Evolutionary conservation across 2,329 filamentous ascomycete species (phyloP), one percentile per base, ranked within the genome.

Genomic region (Aspergillus sp.): DNA sequence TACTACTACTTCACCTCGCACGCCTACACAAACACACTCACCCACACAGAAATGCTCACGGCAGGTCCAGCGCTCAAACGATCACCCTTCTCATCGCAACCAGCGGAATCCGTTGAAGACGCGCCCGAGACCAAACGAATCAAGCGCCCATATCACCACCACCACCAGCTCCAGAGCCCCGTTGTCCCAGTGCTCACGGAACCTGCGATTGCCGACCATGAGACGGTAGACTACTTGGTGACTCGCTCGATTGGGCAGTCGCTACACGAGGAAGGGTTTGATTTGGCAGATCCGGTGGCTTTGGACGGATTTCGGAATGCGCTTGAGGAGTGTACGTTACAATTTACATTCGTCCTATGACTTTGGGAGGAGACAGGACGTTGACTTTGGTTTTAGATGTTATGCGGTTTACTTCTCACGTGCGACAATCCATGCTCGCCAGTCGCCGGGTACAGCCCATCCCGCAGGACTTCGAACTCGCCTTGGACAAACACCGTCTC

Each of bases 341-440:
- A 38, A 8, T 35, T 30, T 41, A 42, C n/a, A 29, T 38, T 38
- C 6, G 35, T 36, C 26, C 34, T 36, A 19, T n/a, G 34, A 19
- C 12, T 28, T 2, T 27, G 36, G 9, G 7, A 4, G 26, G 36
- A 5, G 33, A 27, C 41, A 42, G 49, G 50, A 45, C 45, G 49
- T 50, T 48, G 45, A 53, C 55, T 49, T 19, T 42, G 54, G 40
- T 38, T 6, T 8, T 57, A 80, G 76, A 77, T 60, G 74, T 82
- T 61, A 69, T 74, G 40, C 70, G 71, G 46, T 74, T 83, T 51
- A 68, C 78, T 34, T 68, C 70, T 29, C 70, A 74, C 49, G 73
- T 80, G 32, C 74, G 74, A 36, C 70, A 72, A 41, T 80, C 78
- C 4, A 84, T 83, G 81, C 63, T 71, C 36, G 71, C 73, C 40